Evolutionary conservation across 805 yeast species (phyloP), one percentile per base, ranked within the genome.

Genomic region (Starmerella cellae): DNA sequence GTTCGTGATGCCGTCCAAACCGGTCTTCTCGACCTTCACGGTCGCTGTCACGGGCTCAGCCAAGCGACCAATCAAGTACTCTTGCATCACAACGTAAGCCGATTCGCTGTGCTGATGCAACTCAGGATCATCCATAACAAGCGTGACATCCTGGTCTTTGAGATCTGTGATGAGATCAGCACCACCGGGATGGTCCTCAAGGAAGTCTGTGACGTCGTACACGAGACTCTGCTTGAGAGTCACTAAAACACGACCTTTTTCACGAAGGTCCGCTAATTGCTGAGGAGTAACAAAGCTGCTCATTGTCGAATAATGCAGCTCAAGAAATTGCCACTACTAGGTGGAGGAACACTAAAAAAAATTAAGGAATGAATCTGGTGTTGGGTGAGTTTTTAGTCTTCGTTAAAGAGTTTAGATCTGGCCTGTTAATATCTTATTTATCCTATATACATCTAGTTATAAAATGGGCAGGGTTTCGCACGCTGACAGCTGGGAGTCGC

Each of bases 71-170:
- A 83, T 61, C 62, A 76, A 79, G 44, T 71, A 77, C 35, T 87
- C 95, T 48, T 79, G 82, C 49, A 88, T 65, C 71, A 87, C 79
- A 40, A 82, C 91, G 60, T 82, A 80, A 1, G 96, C 94, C 37
- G 79, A 66, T 48, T 82, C 88, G 4, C 91, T 77, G 60, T 88
- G 95, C 39, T 71, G 75, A 59, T 87, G 95, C 29, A 78, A 68
- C 3, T 65, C 64, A 18, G 66, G 67, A 55, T 88, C 96, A 6
- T 78, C 75, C 71, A 88, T 72, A 37, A 84, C 76, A 41, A 73
- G 74, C 9, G 95, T 82, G 44, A 61, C 56, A 23, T 66, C 71
- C 44, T 54, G 55, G 41, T 62, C 61, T 26, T 60, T 57, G 39
- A 57, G 55, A 23, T 65, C 65, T 29, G 51, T 63, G 45, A 75